Evolutionary conservation across 495 filamentous ascomycete species (phyloP), one percentile per base, ranked within the genome.

Genomic region (Penicillium nucicola): DNA sequence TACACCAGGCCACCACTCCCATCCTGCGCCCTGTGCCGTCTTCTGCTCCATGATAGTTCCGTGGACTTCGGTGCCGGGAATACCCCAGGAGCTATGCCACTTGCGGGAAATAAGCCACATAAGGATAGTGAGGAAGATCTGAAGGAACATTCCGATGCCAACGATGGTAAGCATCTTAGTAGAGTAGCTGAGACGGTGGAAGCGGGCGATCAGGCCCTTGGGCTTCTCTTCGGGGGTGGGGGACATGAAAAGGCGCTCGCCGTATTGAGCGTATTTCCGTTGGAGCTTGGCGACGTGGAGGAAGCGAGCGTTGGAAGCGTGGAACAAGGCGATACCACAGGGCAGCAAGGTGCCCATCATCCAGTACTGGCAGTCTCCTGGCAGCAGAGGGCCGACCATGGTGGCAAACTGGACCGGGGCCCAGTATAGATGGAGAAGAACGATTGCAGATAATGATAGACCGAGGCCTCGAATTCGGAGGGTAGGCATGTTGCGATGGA

Each of bases 261-360:
- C 53, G 8, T 52, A 48, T 7, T 53, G 48, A 40, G 56, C 64
- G 40, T 60, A 70, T 53, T 64, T 61, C 47, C 60, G 65, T 55
- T 72, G 69, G 2, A 58, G 55, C 53, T 71, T 77, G 48, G 83
- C 82, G 47, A 86, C 70, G 46, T 83, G 70, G n/a, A 87, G 72
- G 58, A 88, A 82, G 48, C 82, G 82, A 53, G 69, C 77, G 62
- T 86, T 86, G 34, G 79, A 77, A 34, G 80, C 87, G 57, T 89
- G 85, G 66, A 89, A 90, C 2, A 88, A 65, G 14, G 82, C 85
- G 53, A 89, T 78, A 22, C 87, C 86, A 20, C 83, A 76, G 3
- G 87, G 87, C 25, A 89, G 71, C 62, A 80, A 85, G 35, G 82
- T 76, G 42, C 83, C 78, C 87, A 90, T 90, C 60, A 88, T 74